Evolutionary conservation across 805 yeast species (phyloP).

Genomic region (Yarrowia porcina): DNA sequence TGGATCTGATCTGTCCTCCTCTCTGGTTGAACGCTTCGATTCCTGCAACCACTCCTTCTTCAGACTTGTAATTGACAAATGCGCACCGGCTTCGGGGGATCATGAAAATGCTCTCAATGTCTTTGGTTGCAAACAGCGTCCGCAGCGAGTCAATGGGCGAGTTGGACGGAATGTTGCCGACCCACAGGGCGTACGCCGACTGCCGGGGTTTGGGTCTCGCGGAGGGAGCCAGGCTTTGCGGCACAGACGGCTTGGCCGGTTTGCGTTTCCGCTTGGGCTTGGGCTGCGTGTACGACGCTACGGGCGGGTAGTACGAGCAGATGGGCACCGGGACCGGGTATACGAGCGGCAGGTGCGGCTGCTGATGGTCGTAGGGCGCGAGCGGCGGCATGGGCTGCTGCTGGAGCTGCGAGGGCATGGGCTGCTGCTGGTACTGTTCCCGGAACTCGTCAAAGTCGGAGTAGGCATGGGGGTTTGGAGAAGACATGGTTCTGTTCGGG

Average conservation of each 20-base stretch:
- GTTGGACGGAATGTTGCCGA: constrained; percentile 41
- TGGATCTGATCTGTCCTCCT: constrained; percentile 37
- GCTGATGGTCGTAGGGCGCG: neutral
- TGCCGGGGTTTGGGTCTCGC: constrained; percentile 7
- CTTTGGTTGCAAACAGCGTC: constrained; percentile 40
- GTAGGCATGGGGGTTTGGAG: neutral
- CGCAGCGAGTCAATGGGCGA: constrained; percentile 41
- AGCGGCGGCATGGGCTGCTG: neutral
- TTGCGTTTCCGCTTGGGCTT: constrained; percentile 10
- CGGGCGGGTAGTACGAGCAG: constrained; percentile 31
- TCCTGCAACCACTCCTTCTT: constrained; percentile 37
- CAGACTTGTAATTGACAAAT: constrained; percentile 40
- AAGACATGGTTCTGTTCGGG: neutral
- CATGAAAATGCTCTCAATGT: constrained; percentile 41
- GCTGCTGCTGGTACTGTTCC: neutral
- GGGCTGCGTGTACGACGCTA: constrained; percentile 34
- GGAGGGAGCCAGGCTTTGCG: neutral
- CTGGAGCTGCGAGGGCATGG: neutral
- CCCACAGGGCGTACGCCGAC: constrained; percentile 45
- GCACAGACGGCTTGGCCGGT: neutral
- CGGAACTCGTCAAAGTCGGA: constrained; percentile 1
- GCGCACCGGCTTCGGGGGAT: constrained; percentile 45
- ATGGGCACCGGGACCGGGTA: constrained; percentile 19
- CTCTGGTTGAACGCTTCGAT: constrained; percentile 33
- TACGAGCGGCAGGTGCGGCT: neutral